phyloP scores from a whole-genome alignment of 306 rosid species.

The Argentina anserina region DNA sequence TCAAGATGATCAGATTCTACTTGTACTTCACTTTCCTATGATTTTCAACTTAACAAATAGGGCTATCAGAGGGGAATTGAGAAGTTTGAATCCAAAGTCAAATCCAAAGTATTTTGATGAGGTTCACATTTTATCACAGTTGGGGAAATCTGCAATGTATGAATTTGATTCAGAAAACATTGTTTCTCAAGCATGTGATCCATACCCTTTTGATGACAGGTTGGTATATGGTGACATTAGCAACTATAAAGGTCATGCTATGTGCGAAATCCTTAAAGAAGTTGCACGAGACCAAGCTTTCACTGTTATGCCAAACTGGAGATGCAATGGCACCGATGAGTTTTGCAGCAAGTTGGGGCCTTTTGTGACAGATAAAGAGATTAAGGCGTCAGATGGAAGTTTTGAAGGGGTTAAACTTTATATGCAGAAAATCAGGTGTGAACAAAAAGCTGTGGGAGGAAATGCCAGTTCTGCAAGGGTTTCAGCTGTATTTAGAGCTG shows the following conservation, averaged over 20 bases:
- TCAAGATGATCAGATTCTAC: constrained; percentile 71
- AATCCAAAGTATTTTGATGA: constrained; percentile 67
- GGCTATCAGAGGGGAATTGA: constrained; percentile 69
- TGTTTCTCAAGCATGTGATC: constrained; percentile 71
- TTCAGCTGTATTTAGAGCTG: constrained; percentile 75
- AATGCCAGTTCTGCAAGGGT: constrained; percentile 56
- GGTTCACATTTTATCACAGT: constrained; percentile 65
- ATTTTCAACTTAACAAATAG: constrained; percentile 56
- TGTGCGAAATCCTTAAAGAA: constrained; percentile 74
- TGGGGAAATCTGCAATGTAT: constrained; percentile 47
- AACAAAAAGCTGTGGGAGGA: constrained; percentile 24
- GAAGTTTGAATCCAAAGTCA: constrained; percentile 63
- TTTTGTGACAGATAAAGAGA: constrained; percentile 52
- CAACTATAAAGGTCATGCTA: constrained; percentile 47
- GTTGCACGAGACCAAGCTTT: constrained; percentile 55
- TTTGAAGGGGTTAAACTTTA: constrained; percentile 62
- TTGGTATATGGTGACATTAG: constrained; percentile 32
- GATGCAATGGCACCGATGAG: constrained; percentile 55
- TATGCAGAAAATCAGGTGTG: constrained; percentile 71
- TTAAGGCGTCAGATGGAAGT: constrained; percentile 68
- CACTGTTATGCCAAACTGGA: constrained; percentile 78
- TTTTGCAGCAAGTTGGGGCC: constrained; percentile 87
- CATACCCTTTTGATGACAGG: constrained; percentile 61
- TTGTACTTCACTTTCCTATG: constrained; percentile 69
- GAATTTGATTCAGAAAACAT: constrained; percentile 45